Percentiles rank a stretch among this genome's conserved stretches.
Conservation (phyloP, 139 green algal genomes). For the Pedinophyceae sp. region DNA sequence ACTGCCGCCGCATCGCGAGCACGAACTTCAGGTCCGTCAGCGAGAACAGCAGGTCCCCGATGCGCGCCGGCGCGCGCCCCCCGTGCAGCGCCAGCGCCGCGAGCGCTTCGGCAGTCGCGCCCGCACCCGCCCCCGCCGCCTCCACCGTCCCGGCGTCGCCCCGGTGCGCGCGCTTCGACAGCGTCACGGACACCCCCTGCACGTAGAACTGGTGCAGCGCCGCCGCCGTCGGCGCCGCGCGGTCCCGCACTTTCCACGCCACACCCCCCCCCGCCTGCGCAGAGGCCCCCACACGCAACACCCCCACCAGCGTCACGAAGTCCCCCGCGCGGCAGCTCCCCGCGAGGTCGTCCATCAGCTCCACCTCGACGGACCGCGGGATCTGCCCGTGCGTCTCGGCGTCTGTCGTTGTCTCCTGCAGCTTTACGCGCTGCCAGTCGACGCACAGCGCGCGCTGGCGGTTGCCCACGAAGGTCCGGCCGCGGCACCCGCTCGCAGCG, state of each 20-base stretch:
- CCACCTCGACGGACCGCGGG: background rate
- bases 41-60: background rate
- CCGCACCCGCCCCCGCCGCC: background rate
- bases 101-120: background rate
- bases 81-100: background rate
- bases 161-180: background rate
- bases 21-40: background rate
- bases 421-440: background rate
- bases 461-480: background rate
- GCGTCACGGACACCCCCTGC: conserved; percentile 13
- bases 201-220: conserved; percentile 16
- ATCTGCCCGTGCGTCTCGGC: background rate
- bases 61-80: too few species aligned
- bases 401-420: background rate
- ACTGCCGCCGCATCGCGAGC: background rate
- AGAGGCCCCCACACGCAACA: conserved; percentile 39
- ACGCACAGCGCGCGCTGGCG: background rate
- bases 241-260: conserved; percentile 12
- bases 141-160: background rate
- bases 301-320: conserved; percentile 52
- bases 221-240: conserved; percentile 16
- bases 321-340: conserved; percentile 50
- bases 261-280: background rate
- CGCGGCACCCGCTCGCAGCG: background rate
- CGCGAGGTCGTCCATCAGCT: conserved; percentile 63